These are phyloP conservation scores for Lathyrus oleraceus DNA, from an alignment of 306 rosid species.

Conservation along the genomic window DNA sequence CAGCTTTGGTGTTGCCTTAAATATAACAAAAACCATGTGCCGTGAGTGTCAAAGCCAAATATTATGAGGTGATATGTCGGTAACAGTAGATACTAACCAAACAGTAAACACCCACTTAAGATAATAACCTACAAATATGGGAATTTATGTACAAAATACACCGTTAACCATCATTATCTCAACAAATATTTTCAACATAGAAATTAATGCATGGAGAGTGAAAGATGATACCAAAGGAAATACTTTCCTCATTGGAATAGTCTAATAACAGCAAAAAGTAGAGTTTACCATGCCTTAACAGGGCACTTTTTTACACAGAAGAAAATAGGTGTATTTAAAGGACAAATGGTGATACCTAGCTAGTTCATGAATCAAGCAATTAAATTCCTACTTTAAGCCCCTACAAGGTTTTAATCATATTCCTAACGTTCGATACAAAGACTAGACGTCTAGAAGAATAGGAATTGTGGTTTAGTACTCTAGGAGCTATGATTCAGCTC, in stretches of 20 bases:
- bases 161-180: slow-evolving; percentile 4
- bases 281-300: slow-evolving; percentile 30
- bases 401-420: slow-evolving; percentile 30
- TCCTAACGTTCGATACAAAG: slow-evolving; percentile 13
- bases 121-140: slow-evolving; percentile 26
- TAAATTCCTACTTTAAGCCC: slow-evolving; percentile 28
- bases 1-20: slow-evolving; percentile 32
- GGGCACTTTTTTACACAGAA: slow-evolving; percentile 34
- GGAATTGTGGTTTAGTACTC: slow-evolving; percentile 21
- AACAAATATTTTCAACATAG: slow-evolving; percentile 15
- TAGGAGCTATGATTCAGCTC: slow-evolving; percentile 45
- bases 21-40: slow-evolving; percentile 36
- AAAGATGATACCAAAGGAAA: slow-evolving; percentile 32
- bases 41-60: slow-evolving; percentile 30
- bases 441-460: slow-evolving; percentile 15
- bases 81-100: slow-evolving; percentile 23
- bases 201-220: not conserved
- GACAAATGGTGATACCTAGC: slow-evolving; percentile 29
- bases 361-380: slow-evolving; percentile 21
- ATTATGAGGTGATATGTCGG: slow-evolving; percentile 39
- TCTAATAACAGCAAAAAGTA: slow-evolving; percentile 25
- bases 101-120: not conserved
- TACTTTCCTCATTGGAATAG: slow-evolving; percentile 25
- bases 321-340: slow-evolving; percentile 26
- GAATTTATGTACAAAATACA: slow-evolving; percentile 10